Percentiles rank a stretch among this genome's conserved stretches.
These are phyloP conservation scores for Taxillus chinensis DNA, from an alignment of 164 flowering plant genomes.

Conservation along the genomic window DNA sequence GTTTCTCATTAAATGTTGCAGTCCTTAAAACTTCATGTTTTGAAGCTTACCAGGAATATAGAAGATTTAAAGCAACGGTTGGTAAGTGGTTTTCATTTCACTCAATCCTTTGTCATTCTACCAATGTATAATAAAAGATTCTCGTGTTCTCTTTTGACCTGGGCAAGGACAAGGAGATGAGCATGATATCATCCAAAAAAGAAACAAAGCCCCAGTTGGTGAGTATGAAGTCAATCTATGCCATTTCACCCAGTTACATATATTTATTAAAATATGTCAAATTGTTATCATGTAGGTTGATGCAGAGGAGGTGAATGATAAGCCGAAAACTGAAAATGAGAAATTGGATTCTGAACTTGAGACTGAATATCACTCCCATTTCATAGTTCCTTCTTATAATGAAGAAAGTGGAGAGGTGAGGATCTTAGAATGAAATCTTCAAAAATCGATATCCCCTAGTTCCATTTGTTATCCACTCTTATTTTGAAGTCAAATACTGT, in stretches of 20 bases:
- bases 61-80: conserved; percentile 45
- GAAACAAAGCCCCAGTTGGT: conserved; percentile 19
- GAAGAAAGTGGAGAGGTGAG: conserved; percentile 22
- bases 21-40: conserved; percentile 90
- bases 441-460: too few species aligned
- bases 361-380: background rate
- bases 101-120: background rate
- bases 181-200: conserved; percentile 8
- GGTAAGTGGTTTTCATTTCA: conserved; percentile 35
- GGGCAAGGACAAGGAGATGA: conserved; percentile 25
- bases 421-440: background rate
- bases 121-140: background rate
- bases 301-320: conserved; percentile 14
- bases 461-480: too few species aligned
- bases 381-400: background rate
- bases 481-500: too few species aligned
- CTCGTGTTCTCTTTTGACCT: conserved; percentile 8
- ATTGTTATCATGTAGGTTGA: conserved; percentile 16
- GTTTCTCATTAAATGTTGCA: conserved; percentile 28
- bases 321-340: conserved; percentile 11
- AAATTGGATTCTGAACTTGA: conserved; percentile 11
- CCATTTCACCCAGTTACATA: background rate
- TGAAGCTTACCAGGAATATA: conserved; percentile 49
- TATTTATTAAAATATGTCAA: background rate
- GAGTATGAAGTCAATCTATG: conserved; percentile 8